Conservation (phyloP, 2,329 filamentous ascomycete species). For the Balansia obtecta region DNA sequence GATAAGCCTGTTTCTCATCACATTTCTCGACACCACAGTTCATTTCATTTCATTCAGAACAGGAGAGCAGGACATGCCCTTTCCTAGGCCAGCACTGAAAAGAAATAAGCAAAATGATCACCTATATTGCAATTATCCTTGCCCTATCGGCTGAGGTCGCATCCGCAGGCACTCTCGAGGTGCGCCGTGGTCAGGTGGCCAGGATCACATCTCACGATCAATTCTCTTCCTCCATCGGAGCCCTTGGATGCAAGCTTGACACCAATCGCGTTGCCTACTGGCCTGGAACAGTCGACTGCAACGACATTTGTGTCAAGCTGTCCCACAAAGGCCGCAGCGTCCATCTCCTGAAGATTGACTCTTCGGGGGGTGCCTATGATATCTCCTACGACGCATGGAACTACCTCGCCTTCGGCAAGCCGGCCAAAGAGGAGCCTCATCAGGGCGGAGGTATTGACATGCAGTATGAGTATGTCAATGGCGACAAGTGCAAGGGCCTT, state of each 20-base stretch:
- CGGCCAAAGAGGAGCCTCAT: constrained; percentile 32
- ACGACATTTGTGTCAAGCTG: constrained; percentile 44
- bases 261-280: constrained; percentile 51
- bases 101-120: constrained; percentile 13
- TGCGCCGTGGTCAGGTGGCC: constrained; percentile 5
- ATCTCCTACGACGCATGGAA: constrained; percentile 52
- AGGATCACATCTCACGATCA: constrained; percentile 40
- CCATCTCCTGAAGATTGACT: constrained; percentile 46
- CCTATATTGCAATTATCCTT: constrained; percentile 18
- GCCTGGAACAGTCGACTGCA: constrained; percentile 39
- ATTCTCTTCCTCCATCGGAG: constrained; percentile 45
- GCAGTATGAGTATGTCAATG: constrained; percentile 34
- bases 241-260: constrained; percentile 48
- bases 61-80: background rate
- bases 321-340: constrained; percentile 34
- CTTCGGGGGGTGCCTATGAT: constrained; percentile 43
- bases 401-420: constrained; percentile 38
- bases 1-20: background rate
- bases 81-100: background rate
- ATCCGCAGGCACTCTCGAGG: constrained; percentile 16
- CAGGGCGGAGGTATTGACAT: constrained; percentile 38
- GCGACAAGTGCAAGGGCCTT: constrained; percentile 35
- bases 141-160: constrained; percentile 18
- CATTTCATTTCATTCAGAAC: background rate
- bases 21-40: background rate